Base-by-base conservation (phyloP, 1,139 yeast species). In the Lodderomyces theae region DNA sequence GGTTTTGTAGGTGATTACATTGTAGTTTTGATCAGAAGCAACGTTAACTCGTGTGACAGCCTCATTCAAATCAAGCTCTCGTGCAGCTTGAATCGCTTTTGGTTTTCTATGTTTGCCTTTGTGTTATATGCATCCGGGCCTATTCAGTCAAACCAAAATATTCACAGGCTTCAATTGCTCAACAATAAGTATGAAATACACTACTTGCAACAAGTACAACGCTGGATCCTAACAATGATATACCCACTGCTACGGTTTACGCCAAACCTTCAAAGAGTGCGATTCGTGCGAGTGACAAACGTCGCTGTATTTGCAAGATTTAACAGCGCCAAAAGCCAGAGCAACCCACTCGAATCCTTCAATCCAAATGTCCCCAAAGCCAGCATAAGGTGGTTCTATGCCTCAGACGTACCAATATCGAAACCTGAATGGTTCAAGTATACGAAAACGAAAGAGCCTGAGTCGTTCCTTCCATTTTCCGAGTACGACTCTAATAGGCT, bases 391-490 rank as follows among this genome's bases (percentile, higher is more conserved):
- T 88, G 96, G 96, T 87, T 79, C 57, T 84, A 87, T 54, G 94
- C 95, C 1, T 81, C 89, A 0, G 96, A 88, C 55, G 61, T 79
- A 5, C 95, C 96, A 1, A 60, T 70, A 16, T 62, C 77, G 5
- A 85, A 85, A 58, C 95, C 96, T 0, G 66, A 62, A 6, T 76
- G 82, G 64, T 72, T 69, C 49, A 57, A 70, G 17, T 81, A 81
- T 48, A 60, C 53, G 18, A 74, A 75, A 41, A 61, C 61, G 1
- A 65, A 66, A 37, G 64, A 69, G 10, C 82, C 96, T 0, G 60
- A 65, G 39, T 80, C 80, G 51, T 90, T 85, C 54, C 63, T 77
- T n/a, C 82, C 88, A 4, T 89, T 90, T 56, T 74, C 87, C 0
- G 68, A 63, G 23, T 56, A 61, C 38, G 97, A 90, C 58, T 80